Evolutionary conservation across 108 stramenopile species (phyloP).

Genomic region (Licmophora abbreviata): DNA sequence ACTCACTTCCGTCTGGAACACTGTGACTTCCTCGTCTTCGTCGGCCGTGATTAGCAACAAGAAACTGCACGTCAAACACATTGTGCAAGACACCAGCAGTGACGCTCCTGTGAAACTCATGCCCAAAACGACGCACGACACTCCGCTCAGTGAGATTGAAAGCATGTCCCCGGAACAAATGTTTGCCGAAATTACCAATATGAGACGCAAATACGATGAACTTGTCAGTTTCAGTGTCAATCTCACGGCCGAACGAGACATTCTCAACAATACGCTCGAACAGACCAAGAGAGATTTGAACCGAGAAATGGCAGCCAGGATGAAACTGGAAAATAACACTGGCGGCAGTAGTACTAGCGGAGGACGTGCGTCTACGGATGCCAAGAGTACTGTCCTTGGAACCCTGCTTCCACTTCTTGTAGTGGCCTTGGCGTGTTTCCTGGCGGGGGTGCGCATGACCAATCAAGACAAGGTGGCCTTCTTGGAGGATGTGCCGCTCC

Average conservation of each 20-base stretch:
- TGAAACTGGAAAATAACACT: not conserved
- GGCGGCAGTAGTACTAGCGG: not conserved
- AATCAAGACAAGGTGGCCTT: not conserved
- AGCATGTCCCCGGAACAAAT: constrained; percentile 76
- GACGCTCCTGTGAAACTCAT: not conserved
- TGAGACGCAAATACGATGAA: constrained; percentile 92
- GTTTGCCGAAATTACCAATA: constrained; percentile 48
- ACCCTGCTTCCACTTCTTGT: not conserved
- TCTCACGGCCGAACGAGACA: constrained; percentile 89
- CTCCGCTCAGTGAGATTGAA: constrained; percentile 22
- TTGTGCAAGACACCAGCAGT: constrained; percentile 26
- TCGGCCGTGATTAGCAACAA: constrained; percentile 58
- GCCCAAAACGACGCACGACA: constrained; percentile 16
- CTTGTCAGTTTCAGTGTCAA: constrained; percentile 87
- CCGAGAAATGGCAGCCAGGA: constrained; percentile 59
- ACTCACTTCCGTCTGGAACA: constrained; percentile 79
- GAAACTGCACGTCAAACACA: constrained; percentile 79
- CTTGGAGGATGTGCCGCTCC: not conserved
- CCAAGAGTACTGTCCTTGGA: not conserved
- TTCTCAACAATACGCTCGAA: constrained; percentile 86
- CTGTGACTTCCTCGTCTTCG: constrained; percentile 21
- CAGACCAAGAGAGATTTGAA: constrained; percentile 87
- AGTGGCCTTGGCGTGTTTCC: not conserved
- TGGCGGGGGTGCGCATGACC: not conserved
- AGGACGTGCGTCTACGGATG: not conserved